A percentile compares a stretch with the other conserved stretches of the same genome.
phyloP scores from a whole-genome alignment of 306 rosid species.

The Gynostemma pentaphyllum region DNA sequence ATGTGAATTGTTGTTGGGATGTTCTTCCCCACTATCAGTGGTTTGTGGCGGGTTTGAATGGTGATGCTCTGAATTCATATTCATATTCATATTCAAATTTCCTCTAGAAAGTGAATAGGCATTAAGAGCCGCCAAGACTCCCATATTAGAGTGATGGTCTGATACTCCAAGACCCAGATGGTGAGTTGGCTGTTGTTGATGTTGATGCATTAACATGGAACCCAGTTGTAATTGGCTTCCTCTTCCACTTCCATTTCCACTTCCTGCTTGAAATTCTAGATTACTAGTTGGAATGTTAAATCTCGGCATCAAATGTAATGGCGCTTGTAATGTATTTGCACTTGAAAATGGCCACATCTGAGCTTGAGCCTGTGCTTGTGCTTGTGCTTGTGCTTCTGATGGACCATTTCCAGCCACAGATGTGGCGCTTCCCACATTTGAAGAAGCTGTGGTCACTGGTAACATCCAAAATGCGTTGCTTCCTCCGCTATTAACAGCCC shows the following conservation, averaged over 20 bases:
- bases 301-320: slow-evolving; percentile 66
- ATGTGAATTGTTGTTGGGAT: slow-evolving; percentile 48
- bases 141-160: slow-evolving; percentile 84
- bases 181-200: slow-evolving; percentile 4
- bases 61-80: slow-evolving; percentile 48
- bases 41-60: slow-evolving; percentile 34
- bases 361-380: too few species aligned
- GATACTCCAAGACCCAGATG: slow-evolving; percentile 53
- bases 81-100: slow-evolving; percentile 55
- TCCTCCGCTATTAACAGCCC: slow-evolving; percentile 55
- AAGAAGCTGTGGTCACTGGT: slow-evolving; percentile 33
- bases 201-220: slow-evolving; percentile 59
- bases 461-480: slow-evolving; percentile 89
- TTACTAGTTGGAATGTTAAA: slow-evolving; percentile 42
- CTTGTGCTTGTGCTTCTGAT: too few species aligned
- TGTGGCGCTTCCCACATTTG: slow-evolving; percentile 2
- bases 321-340: slow-evolving; percentile 42
- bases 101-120: slow-evolving; percentile 53
- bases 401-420: slow-evolving; percentile 19
- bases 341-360: slow-evolving; percentile 78
- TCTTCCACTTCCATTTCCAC: slow-evolving; percentile 20
- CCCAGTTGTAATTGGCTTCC: slow-evolving; percentile 55
- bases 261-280: slow-evolving; percentile 45
- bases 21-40: slow-evolving; percentile 63
- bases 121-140: slow-evolving; percentile 76